phyloP scores from a whole-genome alignment of 495 filamentous ascomycete genomes.

The Hyaloscypha bicolor region DNA sequence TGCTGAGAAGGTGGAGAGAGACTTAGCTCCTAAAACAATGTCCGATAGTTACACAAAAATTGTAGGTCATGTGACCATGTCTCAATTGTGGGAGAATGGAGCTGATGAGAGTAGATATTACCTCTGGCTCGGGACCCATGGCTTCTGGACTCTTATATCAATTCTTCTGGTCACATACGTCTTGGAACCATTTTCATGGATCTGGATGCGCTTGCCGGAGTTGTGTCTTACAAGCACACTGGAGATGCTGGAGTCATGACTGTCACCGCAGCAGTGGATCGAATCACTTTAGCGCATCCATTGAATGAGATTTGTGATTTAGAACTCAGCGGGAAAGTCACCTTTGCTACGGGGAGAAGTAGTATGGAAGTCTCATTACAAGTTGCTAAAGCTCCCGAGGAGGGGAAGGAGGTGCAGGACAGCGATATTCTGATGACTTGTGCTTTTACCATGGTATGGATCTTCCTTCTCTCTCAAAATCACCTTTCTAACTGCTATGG shows the following conservation, averaged over 20 bases:
- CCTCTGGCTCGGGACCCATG: slow-evolving; percentile 45
- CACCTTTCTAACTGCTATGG: neutral
- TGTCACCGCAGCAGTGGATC: slow-evolving; percentile 80
- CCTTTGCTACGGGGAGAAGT: slow-evolving; percentile 76
- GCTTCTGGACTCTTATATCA: slow-evolving; percentile 47
- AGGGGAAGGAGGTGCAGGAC: slow-evolving; percentile 58
- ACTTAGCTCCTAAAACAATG: slow-evolving; percentile 45
- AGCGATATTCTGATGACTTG: slow-evolving; percentile 78
- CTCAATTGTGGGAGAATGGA: neutral
- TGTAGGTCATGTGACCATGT: slow-evolving; percentile 30
- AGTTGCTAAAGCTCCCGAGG: slow-evolving; percentile 62
- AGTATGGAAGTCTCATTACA: slow-evolving; percentile 82
- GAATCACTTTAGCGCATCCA: slow-evolving; percentile 75
- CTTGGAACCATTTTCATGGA: slow-evolving; percentile 80
- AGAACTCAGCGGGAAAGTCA: slow-evolving; percentile 77
- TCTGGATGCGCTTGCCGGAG: slow-evolving; percentile 77
- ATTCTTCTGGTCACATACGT: slow-evolving; percentile 45
- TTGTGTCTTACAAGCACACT: slow-evolving; percentile 82
- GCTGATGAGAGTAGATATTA: slow-evolving; percentile 30
- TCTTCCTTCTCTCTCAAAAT: neutral
- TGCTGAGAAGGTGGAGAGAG: slow-evolving; percentile 25
- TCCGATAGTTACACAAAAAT: slow-evolving; percentile 43
- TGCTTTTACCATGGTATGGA: slow-evolving; percentile 73
- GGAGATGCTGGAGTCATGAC: slow-evolving; percentile 69
- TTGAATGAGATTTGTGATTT: slow-evolving; percentile 80